phyloP scores from a whole-genome alignment of 148 eudicot species.

The Gaultheria prostrata region DNA sequence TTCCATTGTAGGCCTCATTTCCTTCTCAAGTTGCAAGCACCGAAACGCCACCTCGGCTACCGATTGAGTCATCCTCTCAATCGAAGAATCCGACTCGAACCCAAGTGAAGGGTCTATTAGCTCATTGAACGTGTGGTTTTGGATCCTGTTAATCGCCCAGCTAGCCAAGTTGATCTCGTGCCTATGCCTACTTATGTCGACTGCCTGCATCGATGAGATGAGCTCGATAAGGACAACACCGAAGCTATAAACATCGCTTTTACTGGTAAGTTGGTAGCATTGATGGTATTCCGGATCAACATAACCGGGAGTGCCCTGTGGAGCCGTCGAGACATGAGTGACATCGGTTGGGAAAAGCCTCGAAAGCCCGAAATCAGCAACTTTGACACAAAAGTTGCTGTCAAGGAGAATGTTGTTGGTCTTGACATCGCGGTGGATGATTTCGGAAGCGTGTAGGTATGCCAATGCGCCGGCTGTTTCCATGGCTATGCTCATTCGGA shows the following conservation, averaged over 20 bases:
- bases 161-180: background rate
- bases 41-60: background rate
- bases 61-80: background rate
- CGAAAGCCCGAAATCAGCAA: slow-evolving; percentile 69
- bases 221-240: background rate
- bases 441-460: slow-evolving; percentile 44
- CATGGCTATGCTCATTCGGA: slow-evolving; percentile 50
- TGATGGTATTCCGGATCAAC: slow-evolving; percentile 1
- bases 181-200: background rate
- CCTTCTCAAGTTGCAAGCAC: slow-evolving; percentile 8
- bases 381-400: slow-evolving; percentile 47
- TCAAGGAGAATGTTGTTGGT: slow-evolving; percentile 54
- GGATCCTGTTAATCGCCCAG: background rate
- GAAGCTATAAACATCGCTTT: slow-evolving; percentile 1
- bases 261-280: background rate
- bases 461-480: slow-evolving; percentile 55
- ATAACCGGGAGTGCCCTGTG: slow-evolving; percentile 47
- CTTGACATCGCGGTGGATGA: slow-evolving; percentile 60
- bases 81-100: background rate
- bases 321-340: slow-evolving; percentile 59
- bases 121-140: background rate
- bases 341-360: slow-evolving; percentile 48
- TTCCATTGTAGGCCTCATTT: slow-evolving; percentile 4
- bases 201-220: background rate
- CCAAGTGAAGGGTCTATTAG: background rate